Evolutionary conservation across 805 yeast genomes (phyloP).

Genomic region (Kuraishia capsulata): DNA sequence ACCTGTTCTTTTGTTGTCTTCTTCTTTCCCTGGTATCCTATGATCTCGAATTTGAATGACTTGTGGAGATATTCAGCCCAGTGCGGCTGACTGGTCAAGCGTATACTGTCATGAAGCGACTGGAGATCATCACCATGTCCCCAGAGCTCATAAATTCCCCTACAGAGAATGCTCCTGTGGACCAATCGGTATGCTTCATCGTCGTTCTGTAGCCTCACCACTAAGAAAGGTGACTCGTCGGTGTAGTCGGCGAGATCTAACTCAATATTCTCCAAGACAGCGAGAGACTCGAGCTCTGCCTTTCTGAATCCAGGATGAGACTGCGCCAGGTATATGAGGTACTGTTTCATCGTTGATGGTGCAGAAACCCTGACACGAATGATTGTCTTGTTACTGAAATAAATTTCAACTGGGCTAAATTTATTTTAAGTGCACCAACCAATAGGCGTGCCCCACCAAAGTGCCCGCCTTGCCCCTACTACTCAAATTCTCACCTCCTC

Average conservation of each 20-base stretch:
- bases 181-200: constrained; percentile 57
- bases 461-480: too few species aligned
- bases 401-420: too few species aligned
- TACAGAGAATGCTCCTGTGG: constrained; percentile 57
- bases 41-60: constrained; percentile 75
- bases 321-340: constrained; percentile 80
- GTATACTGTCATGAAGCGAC: constrained; percentile 46
- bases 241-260: constrained; percentile 54
- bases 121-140: constrained; percentile 55
- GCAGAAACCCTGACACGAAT: too few species aligned
- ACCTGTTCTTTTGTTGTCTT: constrained; percentile 36
- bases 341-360: constrained; percentile 47
- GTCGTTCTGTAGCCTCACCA: constrained; percentile 58
- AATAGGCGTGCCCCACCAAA: too few species aligned
- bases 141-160: constrained; percentile 80
- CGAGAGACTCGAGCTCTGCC: constrained; percentile 82
- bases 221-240: constrained; percentile 59
- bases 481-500: too few species aligned
- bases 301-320: constrained; percentile 67
- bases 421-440: too few species aligned
- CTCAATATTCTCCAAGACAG: constrained; percentile 46
- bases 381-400: too few species aligned
- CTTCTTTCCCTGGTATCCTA: constrained; percentile 67
- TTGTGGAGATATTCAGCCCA: constrained; percentile 28
- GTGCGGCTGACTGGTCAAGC: constrained; percentile 14